Evolutionary conservation across 1,284 basidiomycete species (phyloP).

Genomic region (Phlebopus sp.): DNA sequence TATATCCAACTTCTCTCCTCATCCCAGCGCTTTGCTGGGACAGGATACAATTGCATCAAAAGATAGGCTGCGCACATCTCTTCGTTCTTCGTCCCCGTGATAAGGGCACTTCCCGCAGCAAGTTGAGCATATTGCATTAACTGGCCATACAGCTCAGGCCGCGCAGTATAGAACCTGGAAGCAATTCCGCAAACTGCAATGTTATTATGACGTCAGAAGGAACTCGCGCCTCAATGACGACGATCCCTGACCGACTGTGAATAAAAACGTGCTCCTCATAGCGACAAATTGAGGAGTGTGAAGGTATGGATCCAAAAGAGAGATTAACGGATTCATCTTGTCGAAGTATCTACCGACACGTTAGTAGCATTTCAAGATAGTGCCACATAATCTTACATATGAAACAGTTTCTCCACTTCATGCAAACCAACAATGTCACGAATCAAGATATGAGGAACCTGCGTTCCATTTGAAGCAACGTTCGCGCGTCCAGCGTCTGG

Average conservation of each 20-base stretch:
- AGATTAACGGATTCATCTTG: slow-evolving; percentile 71
- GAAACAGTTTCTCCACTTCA: slow-evolving; percentile 77
- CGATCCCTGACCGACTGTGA: slow-evolving; percentile 70
- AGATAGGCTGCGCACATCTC: slow-evolving; percentile 75
- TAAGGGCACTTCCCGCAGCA: slow-evolving; percentile 69
- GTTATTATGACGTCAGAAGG: slow-evolving; percentile 3
- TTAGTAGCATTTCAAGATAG: slow-evolving; percentile 4
- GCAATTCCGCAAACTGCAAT: slow-evolving; percentile 71
- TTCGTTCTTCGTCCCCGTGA: slow-evolving; percentile 70
- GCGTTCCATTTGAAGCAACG: slow-evolving; percentile 37
- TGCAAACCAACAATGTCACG: slow-evolving; percentile 64
- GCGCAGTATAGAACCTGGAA: slow-evolving; percentile 66
- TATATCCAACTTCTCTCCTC: slow-evolving; percentile 80
- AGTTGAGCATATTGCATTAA: slow-evolving; percentile 71
- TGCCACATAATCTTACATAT: slow-evolving; percentile 52
- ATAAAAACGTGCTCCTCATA: slow-evolving; percentile 74
- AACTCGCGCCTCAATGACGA: not conserved
- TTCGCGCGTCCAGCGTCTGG: slow-evolving; percentile 38
- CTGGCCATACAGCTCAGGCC: slow-evolving; percentile 62
- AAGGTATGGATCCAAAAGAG: slow-evolving; percentile 68
- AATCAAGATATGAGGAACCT: slow-evolving; percentile 67
- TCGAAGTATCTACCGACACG: slow-evolving; percentile 59
- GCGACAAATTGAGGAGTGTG: slow-evolving; percentile 72
- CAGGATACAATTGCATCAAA: slow-evolving; percentile 69
- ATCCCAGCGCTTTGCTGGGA: slow-evolving; percentile 72